Base-by-base conservation (phyloP, 2,329 filamentous ascomycete species). In the Fusarium torulosum region DNA sequence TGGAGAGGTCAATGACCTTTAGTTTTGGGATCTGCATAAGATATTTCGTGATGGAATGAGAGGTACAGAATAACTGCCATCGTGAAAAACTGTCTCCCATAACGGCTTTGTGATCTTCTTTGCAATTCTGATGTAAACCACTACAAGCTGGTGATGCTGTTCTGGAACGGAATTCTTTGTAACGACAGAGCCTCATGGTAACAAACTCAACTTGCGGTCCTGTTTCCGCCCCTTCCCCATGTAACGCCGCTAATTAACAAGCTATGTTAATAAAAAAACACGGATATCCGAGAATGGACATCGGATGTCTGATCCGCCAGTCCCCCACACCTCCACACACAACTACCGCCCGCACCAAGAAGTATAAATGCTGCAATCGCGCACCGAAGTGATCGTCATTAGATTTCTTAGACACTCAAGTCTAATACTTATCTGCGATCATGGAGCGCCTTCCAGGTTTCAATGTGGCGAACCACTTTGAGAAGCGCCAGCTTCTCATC, bases 401-500 rank as follows among this genome's bases (percentile, higher is more conserved):
- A 27, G 13, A 25, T 38, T 19, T 8, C 1, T 11, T 17, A 4
- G 6, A 19, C 7, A 11, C 0, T 21, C 7, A 19, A 31, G 6
- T 14, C 1, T 7, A 10, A 25, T 15, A 38, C 7, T 21, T n/a
- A 9, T 20, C 4, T n/a, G 14, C 14, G 29, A 54, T 6, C 9
- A 68, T 68, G 66, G 66, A 68, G 38, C 44, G 65, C 4, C 65
- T 68, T 25, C 65, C 66, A 0, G 66, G 66, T 11, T 66, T 69
- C 3, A 67, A 67, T 37, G 59, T 67, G 33, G 65, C 65, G 4
- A 67, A 67, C 17, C 69, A 63, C 33, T 67, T 67, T 17, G 70
- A 73, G 66, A 73, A 72, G 66, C 63, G 71, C 0, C 21, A 59
- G 61, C 67, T 73, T 57, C 70, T 73, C 43, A 72, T 73, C 11